Conservation (phyloP, 2,329 filamentous ascomycete species). For the Tetracladium maxilliforme region DNA sequence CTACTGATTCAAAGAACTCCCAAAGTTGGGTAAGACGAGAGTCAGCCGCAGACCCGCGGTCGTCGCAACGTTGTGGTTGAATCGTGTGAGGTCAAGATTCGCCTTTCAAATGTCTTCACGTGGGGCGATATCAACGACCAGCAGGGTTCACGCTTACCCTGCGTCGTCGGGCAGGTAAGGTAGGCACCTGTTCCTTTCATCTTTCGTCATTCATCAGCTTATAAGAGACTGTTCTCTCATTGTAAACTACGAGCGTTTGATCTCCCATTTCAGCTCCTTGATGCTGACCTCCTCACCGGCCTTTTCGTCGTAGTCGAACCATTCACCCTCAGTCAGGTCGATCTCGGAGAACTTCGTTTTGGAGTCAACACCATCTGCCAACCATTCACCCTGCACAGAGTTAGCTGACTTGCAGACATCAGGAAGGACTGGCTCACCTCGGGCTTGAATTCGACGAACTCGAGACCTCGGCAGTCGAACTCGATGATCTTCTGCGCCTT, state of each 20-base stretch:
- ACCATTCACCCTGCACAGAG: conserved; percentile 62
- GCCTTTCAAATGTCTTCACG: background rate
- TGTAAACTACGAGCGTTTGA: too few species aligned
- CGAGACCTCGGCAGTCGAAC: conserved; percentile 86
- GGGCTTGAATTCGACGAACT: conserved; percentile 80
- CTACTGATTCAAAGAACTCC: background rate
- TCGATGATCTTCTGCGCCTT: conserved; percentile 71
- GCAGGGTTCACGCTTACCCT: too few species aligned
- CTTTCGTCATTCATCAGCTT: too few species aligned
- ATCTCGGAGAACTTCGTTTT: conserved; percentile 69
- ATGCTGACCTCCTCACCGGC: conserved; percentile 82
- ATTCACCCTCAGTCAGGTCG: conserved; percentile 79
- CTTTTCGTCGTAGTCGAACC: conserved; percentile 98
- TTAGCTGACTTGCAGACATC: conserved; percentile 1
- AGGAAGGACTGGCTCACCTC: conserved; percentile 44
- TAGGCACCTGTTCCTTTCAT: too few species aligned
- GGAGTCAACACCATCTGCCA: conserved; percentile 69
- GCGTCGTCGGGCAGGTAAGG: too few species aligned
- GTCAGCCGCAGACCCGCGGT: too few species aligned
- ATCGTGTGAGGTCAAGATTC: background rate
- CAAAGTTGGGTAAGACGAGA: too few species aligned
- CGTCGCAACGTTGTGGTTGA: background rate
- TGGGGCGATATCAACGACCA: too few species aligned
- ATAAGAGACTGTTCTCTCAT: too few species aligned
- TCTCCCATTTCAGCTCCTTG: conserved; percentile 77